phyloP scores from a whole-genome alignment of 768 basidiomycete species.

The Calvatia gigantea region DNA sequence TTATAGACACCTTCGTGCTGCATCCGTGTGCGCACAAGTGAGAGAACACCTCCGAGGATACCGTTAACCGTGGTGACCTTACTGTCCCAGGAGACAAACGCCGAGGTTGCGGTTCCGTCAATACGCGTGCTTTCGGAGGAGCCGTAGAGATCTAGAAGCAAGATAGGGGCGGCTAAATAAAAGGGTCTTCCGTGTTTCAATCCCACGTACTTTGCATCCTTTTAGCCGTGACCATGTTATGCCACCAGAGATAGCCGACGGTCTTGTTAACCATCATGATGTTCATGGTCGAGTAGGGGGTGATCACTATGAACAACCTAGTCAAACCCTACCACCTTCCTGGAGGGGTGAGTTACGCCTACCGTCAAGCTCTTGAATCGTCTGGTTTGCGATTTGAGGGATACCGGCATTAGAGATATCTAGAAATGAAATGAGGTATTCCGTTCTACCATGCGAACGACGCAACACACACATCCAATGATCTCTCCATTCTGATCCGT shows the following conservation, averaged over 20 bases:
- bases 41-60: constrained; percentile 18
- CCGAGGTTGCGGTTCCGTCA: constrained; percentile 20
- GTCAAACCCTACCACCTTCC: background rate
- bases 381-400: constrained; percentile 20
- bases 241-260: constrained; percentile 21
- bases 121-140: constrained; percentile 21
- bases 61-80: constrained; percentile 22
- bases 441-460: background rate
- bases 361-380: constrained; percentile 23
- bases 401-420: constrained; percentile 23
- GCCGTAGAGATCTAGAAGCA: constrained; percentile 17
- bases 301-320: constrained; percentile 14
- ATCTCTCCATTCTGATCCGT: constrained; percentile 21
- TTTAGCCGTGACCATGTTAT: constrained; percentile 19
- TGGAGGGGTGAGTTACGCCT: background rate
- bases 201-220: constrained; percentile 20
- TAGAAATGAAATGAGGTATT: background rate
- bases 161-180: background rate
- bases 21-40: constrained; percentile 19
- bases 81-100: constrained; percentile 24
- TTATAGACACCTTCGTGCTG: constrained; percentile 16
- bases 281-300: constrained; percentile 22
- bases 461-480: constrained; percentile 18
- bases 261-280: constrained; percentile 20
- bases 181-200: no score